phyloP scores from a whole-genome alignment of 768 basidiomycete species.

The Tylopilus subfusipes region DNA sequence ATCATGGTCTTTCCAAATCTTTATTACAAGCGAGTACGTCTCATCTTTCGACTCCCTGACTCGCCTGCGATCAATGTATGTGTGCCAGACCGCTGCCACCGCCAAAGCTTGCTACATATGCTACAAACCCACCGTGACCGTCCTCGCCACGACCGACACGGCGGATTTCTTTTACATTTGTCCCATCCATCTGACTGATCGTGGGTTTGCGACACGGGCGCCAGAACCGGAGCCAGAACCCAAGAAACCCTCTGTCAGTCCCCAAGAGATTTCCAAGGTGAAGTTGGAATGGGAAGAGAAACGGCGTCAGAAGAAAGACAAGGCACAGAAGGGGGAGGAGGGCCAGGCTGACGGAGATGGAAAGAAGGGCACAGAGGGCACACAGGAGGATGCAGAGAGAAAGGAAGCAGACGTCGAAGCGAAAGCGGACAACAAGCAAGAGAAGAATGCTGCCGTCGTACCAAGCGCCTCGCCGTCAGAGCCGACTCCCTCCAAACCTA shows the following conservation, averaged over 20 bases:
- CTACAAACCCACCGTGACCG: constrained; percentile 74
- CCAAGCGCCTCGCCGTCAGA: constrained; percentile 31
- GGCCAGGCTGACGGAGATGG: constrained; percentile 35
- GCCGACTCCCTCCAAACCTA: constrained; percentile 36
- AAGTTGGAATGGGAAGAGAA: constrained; percentile 79
- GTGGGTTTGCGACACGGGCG: constrained; percentile 64
- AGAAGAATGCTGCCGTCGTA: constrained; percentile 6
- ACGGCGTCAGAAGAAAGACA: constrained; percentile 58
- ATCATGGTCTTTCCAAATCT: constrained; percentile 74
- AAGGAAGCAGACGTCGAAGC: constrained; percentile 33
- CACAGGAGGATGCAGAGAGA: constrained; percentile 31
- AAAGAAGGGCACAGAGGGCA: background rate
- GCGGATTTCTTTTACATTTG: constrained; percentile 88
- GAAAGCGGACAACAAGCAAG: constrained; percentile 27
- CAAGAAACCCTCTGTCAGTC: constrained; percentile 37
- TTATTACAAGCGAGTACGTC: constrained; percentile 84
- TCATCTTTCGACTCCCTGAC: background rate
- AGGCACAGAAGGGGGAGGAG: constrained; percentile 44
- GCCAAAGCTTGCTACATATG: constrained; percentile 77
- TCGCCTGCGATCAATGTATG: background rate
- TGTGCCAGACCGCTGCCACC: constrained; percentile 67
- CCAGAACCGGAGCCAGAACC: constrained; percentile 39
- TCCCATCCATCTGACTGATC: constrained; percentile 73
- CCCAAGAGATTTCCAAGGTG: constrained; percentile 74
- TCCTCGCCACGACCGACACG: constrained; percentile 80